phyloP scores from a whole-genome alignment of 1,139 yeast genomes.

The Lodderomyces oxycetoniae region DNA sequence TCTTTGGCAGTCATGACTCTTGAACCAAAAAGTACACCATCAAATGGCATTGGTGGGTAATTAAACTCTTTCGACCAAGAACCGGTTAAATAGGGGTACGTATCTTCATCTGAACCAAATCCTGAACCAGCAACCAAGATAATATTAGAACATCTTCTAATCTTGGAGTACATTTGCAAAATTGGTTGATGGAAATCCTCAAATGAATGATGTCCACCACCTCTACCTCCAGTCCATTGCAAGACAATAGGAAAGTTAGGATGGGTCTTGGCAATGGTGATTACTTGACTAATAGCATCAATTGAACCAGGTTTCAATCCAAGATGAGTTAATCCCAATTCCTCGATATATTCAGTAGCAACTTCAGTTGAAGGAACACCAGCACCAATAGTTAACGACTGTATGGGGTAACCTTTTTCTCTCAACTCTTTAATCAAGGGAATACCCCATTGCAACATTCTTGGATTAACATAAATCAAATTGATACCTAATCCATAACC shows the following conservation, averaged over 20 bases:
- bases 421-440: constrained; percentile 89
- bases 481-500: constrained; percentile 90
- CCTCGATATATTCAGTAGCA: constrained; percentile 91
- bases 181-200: constrained; percentile 99
- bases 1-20: constrained; percentile 98
- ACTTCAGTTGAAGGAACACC: constrained; percentile 99
- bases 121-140: constrained; percentile 96
- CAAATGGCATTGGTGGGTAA: constrained; percentile 98
- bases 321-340: constrained; percentile 86
- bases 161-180: constrained; percentile 89
- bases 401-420: constrained; percentile 90
- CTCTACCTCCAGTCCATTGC: constrained; percentile 99
- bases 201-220: constrained; percentile 99
- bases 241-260: constrained; percentile 93
- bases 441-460: constrained; percentile 98
- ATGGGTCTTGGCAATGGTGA: constrained; percentile 90
- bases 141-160: constrained; percentile 87
- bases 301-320: constrained; percentile 98
- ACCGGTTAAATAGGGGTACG: constrained; percentile 97
- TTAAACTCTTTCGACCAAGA: constrained; percentile 81
- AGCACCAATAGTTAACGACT: constrained; percentile 96
- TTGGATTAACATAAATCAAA: constrained; percentile 92
- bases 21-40: constrained; percentile 94
- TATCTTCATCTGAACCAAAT: constrained; percentile 93
- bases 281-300: constrained; percentile 83